Evolutionary conservation across 495 filamentous ascomycete genomes (phyloP).

Genomic region (Penicillium fimorum): DNA sequence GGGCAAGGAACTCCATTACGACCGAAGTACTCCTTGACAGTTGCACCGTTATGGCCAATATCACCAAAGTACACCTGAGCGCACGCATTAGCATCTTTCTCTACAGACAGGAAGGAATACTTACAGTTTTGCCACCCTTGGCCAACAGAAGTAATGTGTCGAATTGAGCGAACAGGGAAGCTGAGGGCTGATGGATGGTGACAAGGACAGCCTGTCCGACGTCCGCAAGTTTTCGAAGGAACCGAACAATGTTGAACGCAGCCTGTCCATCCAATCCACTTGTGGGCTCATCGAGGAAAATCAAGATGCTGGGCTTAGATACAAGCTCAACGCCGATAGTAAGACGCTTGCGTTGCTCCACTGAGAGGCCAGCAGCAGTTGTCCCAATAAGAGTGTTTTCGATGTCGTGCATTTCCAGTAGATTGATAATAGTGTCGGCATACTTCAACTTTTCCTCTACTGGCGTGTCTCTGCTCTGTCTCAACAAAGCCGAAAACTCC

Average conservation of each 20-base stretch:
- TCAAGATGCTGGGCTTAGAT: conserved; percentile 60
- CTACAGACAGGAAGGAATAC: no score
- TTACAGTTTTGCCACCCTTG: conserved; percentile 62
- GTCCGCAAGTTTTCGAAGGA: no score
- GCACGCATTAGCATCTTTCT: no score
- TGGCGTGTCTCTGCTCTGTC: conserved; percentile 50
- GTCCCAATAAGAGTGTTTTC: conserved; percentile 51
- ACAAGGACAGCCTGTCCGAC: no score
- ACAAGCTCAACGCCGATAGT: conserved; percentile 67
- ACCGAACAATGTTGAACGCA: no score
- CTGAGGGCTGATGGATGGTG: conserved; percentile 75
- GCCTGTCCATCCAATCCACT: conserved; percentile 62
- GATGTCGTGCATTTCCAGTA: conserved; percentile 55
- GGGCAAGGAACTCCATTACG: conserved; percentile 70
- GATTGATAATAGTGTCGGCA: conserved; percentile 52
- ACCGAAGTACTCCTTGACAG: conserved; percentile 69
- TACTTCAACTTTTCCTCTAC: conserved; percentile 59
- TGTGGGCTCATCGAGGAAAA: conserved; percentile 76
- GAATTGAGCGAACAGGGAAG: conserved; percentile 67
- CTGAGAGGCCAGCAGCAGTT: conserved; percentile 49
- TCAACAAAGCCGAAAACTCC: conserved; percentile 56
- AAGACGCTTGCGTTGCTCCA: conserved; percentile 60
- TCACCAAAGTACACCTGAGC: conserved; percentile 75
- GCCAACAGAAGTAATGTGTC: conserved; percentile 66
- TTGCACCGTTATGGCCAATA: conserved; percentile 51